Evolutionary conservation across 805 yeast genomes (phyloP).

Genomic region (Saccharomycopsis guyanensis): DNA sequence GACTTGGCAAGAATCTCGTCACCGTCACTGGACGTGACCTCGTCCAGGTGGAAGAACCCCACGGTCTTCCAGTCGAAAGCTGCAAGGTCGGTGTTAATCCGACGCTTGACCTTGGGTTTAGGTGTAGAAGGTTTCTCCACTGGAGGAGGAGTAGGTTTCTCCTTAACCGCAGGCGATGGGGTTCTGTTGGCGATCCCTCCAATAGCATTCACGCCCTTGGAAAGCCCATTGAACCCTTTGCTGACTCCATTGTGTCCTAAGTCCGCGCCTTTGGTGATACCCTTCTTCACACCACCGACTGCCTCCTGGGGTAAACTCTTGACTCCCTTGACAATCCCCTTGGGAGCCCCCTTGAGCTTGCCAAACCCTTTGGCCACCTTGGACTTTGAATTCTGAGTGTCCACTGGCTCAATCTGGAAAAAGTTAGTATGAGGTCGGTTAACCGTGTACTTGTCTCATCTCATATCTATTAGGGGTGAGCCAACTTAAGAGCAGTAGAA

Average conservation of each 20-base stretch:
- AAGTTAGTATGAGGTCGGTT: not conserved
- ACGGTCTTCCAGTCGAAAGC: slow-evolving; percentile 20
- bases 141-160: slow-evolving; percentile 2
- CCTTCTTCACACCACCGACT: not conserved
- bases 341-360: slow-evolving; percentile 10
- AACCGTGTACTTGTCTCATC: no score
- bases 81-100: slow-evolving; percentile 16
- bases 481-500: no score
- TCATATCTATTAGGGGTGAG: no score
- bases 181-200: slow-evolving; percentile 3
- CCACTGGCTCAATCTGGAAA: not conserved
- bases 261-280: slow-evolving; percentile 4
- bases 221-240: not conserved
- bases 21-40: slow-evolving; percentile 11
- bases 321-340: not conserved
- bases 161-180: not conserved
- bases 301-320: not conserved
- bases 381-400: not conserved
- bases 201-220: slow-evolving; percentile 3
- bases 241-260: slow-evolving; percentile 1
- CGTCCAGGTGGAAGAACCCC: slow-evolving; percentile 10
- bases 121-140: not conserved
- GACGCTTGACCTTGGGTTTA: slow-evolving; percentile 5
- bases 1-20: slow-evolving; percentile 25
- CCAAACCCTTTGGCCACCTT: slow-evolving; percentile 14